Evolutionary conservation across 768 basidiomycete genomes (phyloP).

Genomic region (Lactarius sp.): DNA sequence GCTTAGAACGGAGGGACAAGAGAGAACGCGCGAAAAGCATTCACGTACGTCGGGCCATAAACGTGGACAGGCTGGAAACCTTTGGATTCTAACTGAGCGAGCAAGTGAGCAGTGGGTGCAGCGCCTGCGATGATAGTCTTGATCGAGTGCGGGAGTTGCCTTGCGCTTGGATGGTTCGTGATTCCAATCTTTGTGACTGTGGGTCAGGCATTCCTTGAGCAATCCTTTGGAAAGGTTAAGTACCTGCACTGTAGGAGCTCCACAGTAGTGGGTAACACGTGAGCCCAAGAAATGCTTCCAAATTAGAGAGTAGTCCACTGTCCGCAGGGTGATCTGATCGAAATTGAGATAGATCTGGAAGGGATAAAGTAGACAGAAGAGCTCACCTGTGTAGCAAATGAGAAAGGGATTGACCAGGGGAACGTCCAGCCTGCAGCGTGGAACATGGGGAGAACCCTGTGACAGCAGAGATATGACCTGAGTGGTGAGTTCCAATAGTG

Average conservation of each 20-base stretch:
- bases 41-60: slow-evolving; percentile 75
- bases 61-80: slow-evolving; percentile 84
- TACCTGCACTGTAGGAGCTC: slow-evolving; percentile 85
- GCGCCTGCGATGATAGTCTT: slow-evolving; percentile 72
- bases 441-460: slow-evolving; percentile 88
- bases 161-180: slow-evolving; percentile 60
- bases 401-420: slow-evolving; percentile 75
- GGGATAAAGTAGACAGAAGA: neutral
- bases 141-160: slow-evolving; percentile 45
- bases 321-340: slow-evolving; percentile 62
- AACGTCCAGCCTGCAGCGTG: slow-evolving; percentile 88
- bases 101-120: slow-evolving; percentile 80
- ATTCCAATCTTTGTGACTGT: slow-evolving; percentile 61
- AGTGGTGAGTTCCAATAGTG: neutral
- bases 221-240: slow-evolving; percentile 15
- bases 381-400: slow-evolving; percentile 65
- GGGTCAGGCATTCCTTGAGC: neutral
- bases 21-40: neutral
- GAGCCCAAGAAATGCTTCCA: slow-evolving; percentile 77
- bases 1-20: neutral
- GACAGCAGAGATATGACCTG: neutral
- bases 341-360: neutral
- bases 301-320: slow-evolving; percentile 64
- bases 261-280: slow-evolving; percentile 82
- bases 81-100: slow-evolving; percentile 66